A percentile compares a stretch with the other conserved stretches of the same genome.
phyloP scores from a whole-genome alignment of 768 basidiomycete species.

The Boletales sp. region DNA sequence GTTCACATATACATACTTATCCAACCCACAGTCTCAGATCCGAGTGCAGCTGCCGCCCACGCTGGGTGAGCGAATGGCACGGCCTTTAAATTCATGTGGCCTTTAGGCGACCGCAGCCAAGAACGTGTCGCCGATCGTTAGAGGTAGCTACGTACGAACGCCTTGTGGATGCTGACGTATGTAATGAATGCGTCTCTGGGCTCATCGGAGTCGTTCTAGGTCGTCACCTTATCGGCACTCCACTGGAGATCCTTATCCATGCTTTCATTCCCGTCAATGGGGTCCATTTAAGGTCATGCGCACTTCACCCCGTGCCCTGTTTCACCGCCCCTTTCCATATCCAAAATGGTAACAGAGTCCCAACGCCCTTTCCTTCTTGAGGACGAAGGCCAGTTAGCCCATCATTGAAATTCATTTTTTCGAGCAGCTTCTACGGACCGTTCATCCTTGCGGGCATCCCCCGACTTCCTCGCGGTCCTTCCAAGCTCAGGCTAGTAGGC shows the following conservation, averaged over 20 bases:
- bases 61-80: constrained; percentile 5
- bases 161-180: constrained; percentile 14
- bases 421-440: constrained; percentile 3
- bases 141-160: constrained; percentile 22
- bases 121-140: constrained; percentile 24
- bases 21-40: constrained; percentile 9
- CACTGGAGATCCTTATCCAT: background rate
- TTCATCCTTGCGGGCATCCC: constrained; percentile 3
- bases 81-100: constrained; percentile 10
- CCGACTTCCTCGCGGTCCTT: constrained; percentile 7
- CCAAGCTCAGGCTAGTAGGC: no score
- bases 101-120: constrained; percentile 18
- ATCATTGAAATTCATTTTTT: constrained; percentile 12
- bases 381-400: constrained; percentile 4
- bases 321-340: constrained; percentile 14
- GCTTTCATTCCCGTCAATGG: constrained; percentile 23
- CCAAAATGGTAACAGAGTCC: constrained; percentile 6
- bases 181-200: constrained; percentile 14
- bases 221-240: constrained; percentile 1
- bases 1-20: no score
- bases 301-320: constrained; percentile 10
- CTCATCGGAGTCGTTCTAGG: constrained; percentile 8
- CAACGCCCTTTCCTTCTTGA: constrained; percentile 5
- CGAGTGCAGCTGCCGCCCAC: background rate
- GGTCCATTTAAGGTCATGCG: constrained; percentile 4